Percentiles rank a stretch among this genome's conserved stretches.
These are phyloP conservation scores for Magnusiomyces magnusii DNA, from an alignment of 1,139 yeast species.

Conservation along the genomic window DNA sequence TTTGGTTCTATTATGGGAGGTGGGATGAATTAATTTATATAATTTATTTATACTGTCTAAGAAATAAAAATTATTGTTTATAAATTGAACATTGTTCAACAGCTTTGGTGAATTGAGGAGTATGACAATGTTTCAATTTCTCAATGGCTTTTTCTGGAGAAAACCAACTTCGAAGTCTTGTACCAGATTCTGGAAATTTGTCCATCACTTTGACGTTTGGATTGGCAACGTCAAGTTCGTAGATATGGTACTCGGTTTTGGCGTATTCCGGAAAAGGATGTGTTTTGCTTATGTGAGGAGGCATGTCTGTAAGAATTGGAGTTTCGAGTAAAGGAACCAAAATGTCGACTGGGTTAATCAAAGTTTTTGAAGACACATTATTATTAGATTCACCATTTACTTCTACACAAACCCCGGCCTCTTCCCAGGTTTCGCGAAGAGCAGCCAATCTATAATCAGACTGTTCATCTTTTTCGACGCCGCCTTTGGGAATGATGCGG, in stretches of 20 bases:
- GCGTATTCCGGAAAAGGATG: slow-evolving; percentile 38
- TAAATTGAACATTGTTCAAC: slow-evolving; percentile 41
- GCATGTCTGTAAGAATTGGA: too few species aligned
- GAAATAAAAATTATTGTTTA: neutral
- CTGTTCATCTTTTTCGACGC: slow-evolving; percentile 76
- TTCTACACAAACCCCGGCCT: slow-evolving; percentile 65
- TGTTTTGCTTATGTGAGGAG: slow-evolving; percentile 49
- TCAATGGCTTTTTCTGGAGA: slow-evolving; percentile 62
- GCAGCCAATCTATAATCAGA: slow-evolving; percentile 42
- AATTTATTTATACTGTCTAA: neutral
- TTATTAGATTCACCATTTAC: slow-evolving; percentile 34
- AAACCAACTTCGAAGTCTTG: slow-evolving; percentile 69
- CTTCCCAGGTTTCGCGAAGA: slow-evolving; percentile 94
- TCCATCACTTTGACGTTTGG: slow-evolving; percentile 40
- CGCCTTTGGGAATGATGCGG: slow-evolving; percentile 96
- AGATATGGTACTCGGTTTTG: slow-evolving; percentile 76
- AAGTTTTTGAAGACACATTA: too few species aligned
- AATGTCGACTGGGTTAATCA: too few species aligned
- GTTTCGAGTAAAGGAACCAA: too few species aligned
- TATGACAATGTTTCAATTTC: slow-evolving; percentile 49
- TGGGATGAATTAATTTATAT: slow-evolving; percentile 3
- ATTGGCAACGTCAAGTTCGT: slow-evolving; percentile 56
- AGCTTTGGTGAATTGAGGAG: slow-evolving; percentile 66
- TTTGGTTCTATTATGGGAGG: slow-evolving; percentile 15
- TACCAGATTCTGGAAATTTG: slow-evolving; percentile 65